Conservation (phyloP, 2,329 filamentous ascomycete genomes). For the Microsporum ferrugineum region DNA sequence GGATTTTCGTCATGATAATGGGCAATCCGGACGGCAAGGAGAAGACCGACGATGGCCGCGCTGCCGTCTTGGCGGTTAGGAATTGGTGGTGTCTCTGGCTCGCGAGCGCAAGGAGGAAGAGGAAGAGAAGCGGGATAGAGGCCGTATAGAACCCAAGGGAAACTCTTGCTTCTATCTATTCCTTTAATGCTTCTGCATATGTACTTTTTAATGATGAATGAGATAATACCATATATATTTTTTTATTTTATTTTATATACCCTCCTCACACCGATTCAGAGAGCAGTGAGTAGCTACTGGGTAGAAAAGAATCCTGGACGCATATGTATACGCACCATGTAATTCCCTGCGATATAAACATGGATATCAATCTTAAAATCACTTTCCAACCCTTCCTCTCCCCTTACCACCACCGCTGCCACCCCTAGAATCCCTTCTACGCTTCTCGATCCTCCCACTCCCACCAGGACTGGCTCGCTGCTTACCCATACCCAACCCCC, state of each 20-base stretch:
- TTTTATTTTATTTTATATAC: not conserved
- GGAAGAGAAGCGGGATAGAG: not conserved
- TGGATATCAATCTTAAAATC: slow-evolving; percentile 2
- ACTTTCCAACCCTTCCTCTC: slow-evolving; percentile 6
- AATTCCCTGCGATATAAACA: not conserved
- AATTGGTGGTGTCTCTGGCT: slow-evolving; percentile 53
- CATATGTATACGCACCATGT: no score
- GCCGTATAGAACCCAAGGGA: not conserved
- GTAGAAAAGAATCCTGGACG: no score
- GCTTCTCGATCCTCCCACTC: slow-evolving; percentile 16
- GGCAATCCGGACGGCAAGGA: slow-evolving; percentile 52
- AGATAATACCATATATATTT: not conserved
- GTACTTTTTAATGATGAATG: not conserved
- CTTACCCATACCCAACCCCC: slow-evolving; percentile 23
- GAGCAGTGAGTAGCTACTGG: no score
- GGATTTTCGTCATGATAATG: slow-evolving; percentile 50
- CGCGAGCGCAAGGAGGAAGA: slow-evolving; percentile 8
- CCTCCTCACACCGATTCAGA: no score
- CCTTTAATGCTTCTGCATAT: not conserved
- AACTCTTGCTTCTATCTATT: not conserved
- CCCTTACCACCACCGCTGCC: slow-evolving; percentile 10
- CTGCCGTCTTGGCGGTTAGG: slow-evolving; percentile 47
- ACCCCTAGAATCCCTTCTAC: slow-evolving; percentile 10
- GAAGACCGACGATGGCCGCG: slow-evolving; percentile 49
- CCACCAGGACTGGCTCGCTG: slow-evolving; percentile 17